Evolutionary conservation across 139 green algal genomes (phyloP).

Genomic region (Deuterostichococcus epilithicus): DNA sequence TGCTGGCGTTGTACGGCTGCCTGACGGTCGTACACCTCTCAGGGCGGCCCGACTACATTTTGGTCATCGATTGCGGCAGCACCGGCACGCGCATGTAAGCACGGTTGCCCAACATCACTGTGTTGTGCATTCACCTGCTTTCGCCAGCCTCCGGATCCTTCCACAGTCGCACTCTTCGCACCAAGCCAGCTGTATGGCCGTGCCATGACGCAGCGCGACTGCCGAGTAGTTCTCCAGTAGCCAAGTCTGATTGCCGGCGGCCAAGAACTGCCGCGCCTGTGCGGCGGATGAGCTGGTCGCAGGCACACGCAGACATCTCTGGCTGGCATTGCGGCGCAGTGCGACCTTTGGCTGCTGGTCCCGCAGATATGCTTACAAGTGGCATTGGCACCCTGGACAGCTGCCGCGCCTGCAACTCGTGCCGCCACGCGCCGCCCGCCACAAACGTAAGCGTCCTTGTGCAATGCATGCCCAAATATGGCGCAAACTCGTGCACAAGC

Average conservation of each 20-base stretch:
- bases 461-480: background rate
- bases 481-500: background rate
- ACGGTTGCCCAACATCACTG: background rate
- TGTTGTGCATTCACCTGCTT: background rate
- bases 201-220: background rate
- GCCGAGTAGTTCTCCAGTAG: background rate
- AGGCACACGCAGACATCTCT: background rate
- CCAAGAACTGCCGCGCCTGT: background rate
- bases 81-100: slow-evolving; percentile 60
- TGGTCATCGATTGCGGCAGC: slow-evolving; percentile 67
- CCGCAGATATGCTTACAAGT: slow-evolving; percentile 30
- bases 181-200: background rate
- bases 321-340: background rate
- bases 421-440: background rate
- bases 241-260: background rate
- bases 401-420: slow-evolving; percentile 12
- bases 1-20: background rate
- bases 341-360: background rate
- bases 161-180: background rate
- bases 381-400: slow-evolving; percentile 1
- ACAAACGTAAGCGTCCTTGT: slow-evolving; percentile 12
- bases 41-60: slow-evolving; percentile 22
- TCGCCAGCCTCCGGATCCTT: slow-evolving; percentile 2
- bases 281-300: background rate
- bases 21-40: background rate